Conservation (phyloP, 768 basidiomycete species). For the Lactarius sanguifluus region DNA sequence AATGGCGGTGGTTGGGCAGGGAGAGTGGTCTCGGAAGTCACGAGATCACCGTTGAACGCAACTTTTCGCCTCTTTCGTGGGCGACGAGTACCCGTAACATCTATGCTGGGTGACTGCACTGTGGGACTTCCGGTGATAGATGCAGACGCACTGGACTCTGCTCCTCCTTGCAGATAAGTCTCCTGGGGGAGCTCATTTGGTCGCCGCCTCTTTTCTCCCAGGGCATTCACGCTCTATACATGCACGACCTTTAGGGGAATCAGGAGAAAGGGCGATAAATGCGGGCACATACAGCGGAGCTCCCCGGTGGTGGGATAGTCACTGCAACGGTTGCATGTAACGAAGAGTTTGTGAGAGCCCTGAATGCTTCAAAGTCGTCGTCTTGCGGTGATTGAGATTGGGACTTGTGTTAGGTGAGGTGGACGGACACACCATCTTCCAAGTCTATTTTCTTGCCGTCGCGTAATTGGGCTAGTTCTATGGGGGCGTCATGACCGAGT, state of each 20-base stretch:
- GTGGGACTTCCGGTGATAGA: background rate
- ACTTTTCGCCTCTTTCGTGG: constrained; percentile 25
- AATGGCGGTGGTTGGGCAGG: background rate
- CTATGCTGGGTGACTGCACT: background rate
- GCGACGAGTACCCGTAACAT: background rate
- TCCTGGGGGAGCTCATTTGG: background rate
- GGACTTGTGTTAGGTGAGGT: constrained; percentile 3
- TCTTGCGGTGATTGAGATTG: constrained; percentile 43
- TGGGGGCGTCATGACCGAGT: constrained; percentile 39
- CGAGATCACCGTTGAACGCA: background rate
- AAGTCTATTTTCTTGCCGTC: constrained; percentile 57
- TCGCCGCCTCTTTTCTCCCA: background rate
- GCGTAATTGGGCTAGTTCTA: constrained; percentile 54
- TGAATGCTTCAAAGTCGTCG: constrained; percentile 78
- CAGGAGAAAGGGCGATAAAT: too few relatives aligned
- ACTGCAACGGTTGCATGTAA: constrained; percentile 29
- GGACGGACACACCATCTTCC: constrained; percentile 63
- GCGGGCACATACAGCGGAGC: constrained; percentile 4
- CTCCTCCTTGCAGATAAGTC: background rate
- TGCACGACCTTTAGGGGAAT: background rate
- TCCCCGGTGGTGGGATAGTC: constrained; percentile 1
- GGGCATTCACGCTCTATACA: background rate
- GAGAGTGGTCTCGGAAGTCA: background rate
- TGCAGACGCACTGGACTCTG: background rate
- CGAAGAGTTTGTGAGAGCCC: constrained; percentile 43